These are phyloP conservation scores for Aspergillus puulaauensis DNA, from an alignment of 2,329 filamentous ascomycete species.

Conservation along the genomic window DNA sequence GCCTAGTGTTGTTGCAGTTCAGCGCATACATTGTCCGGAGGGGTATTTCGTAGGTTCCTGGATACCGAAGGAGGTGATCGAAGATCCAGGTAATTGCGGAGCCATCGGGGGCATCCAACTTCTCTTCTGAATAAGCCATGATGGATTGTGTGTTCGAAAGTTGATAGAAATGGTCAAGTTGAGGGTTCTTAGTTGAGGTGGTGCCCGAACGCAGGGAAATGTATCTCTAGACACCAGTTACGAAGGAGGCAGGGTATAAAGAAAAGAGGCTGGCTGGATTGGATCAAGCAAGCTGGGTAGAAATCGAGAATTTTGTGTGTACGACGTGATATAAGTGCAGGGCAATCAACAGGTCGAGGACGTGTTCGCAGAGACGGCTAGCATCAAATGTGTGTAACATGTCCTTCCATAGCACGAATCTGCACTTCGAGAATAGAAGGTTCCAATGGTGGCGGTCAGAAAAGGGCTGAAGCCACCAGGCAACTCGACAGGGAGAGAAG, in stretches of 20 bases:
- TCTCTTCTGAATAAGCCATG: conserved; percentile 20
- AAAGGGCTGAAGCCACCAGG: not conserved
- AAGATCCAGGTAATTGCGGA: conserved; percentile 54
- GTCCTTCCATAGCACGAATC: conserved; percentile 19
- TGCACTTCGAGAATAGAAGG: conserved; percentile 17
- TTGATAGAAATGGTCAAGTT: not conserved
- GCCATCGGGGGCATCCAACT: conserved; percentile 34
- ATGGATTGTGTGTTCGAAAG: not conserved
- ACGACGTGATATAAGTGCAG: conserved; percentile 23
- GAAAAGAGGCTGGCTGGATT: conserved; percentile 8
- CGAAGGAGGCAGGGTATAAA: conserved; percentile 1
- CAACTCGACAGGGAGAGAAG: conserved; percentile 16
- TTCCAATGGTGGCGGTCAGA: conserved; percentile 8
- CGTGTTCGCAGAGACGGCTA: conserved; percentile 22
- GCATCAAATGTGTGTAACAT: conserved; percentile 24
- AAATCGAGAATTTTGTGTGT: conserved; percentile 15
- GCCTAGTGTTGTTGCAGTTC: conserved; percentile 57
- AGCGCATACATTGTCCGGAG: conserved; percentile 67
- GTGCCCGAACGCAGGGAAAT: not conserved
- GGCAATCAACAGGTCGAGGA: conserved; percentile 16
- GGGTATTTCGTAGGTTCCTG: conserved; percentile 64
- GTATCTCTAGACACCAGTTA: conserved; percentile 1
- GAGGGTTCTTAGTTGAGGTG: not conserved
- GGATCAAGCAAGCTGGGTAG: conserved; percentile 8
- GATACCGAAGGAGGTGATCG: conserved; percentile 61